These are phyloP conservation scores for Epipyxis sp. DNA, from an alignment of 108 stramenopile species.

Conservation along the genomic window DNA sequence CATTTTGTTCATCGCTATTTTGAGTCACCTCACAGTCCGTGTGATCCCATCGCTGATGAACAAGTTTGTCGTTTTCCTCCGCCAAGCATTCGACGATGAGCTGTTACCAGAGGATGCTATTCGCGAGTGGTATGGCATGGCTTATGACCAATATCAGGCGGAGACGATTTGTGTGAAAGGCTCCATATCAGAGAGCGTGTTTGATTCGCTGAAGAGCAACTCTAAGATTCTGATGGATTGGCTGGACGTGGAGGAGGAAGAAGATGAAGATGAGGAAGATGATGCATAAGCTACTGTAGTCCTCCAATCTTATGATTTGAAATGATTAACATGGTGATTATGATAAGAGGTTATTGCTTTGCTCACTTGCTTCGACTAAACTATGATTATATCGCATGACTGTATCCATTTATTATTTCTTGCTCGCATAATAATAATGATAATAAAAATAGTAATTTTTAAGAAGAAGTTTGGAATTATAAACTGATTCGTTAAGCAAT, in stretches of 20 bases:
- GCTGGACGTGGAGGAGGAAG: constrained; percentile 14
- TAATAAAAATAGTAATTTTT: too few species aligned
- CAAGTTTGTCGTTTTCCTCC: background rate
- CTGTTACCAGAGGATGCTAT: background rate
- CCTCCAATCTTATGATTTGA: background rate
- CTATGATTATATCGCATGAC: too few species aligned
- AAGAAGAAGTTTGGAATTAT: too few species aligned
- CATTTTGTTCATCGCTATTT: too few species aligned
- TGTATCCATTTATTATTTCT: too few species aligned
- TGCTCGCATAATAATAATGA: too few species aligned
- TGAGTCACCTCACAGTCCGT: background rate
- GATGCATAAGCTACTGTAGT: background rate
- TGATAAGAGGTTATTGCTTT: too few species aligned
- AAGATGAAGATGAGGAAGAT: constrained; percentile 22
- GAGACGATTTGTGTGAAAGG: background rate
- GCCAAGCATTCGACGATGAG: background rate
- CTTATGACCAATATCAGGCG: background rate
- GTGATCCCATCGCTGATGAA: background rate
- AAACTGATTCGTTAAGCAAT: too few species aligned
- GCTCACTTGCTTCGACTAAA: too few species aligned
- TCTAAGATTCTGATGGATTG: background rate
- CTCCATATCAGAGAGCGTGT: background rate
- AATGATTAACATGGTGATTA: background rate
- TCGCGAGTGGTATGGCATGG: background rate
- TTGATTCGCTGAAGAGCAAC: background rate